Evolutionary conservation across 2,329 filamentous ascomycete genomes (phyloP).

Genomic region (Aspergillus pseudotamarii): DNA sequence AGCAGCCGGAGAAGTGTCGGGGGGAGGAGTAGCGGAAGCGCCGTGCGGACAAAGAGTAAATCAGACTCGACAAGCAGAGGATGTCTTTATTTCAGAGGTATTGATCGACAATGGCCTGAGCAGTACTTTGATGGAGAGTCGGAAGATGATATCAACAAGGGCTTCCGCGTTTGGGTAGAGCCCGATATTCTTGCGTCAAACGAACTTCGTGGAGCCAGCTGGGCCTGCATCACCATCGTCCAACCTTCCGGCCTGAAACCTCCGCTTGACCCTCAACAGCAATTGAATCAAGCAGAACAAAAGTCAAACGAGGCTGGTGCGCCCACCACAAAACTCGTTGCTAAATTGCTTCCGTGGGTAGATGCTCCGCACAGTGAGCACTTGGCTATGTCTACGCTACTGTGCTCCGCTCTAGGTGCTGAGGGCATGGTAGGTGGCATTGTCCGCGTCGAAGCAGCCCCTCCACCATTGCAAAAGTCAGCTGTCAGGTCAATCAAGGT

Average conservation of each 20-base stretch:
- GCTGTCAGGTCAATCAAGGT: slow-evolving; percentile 72
- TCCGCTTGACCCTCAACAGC: slow-evolving; percentile 68
- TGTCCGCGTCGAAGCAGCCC: slow-evolving; percentile 82
- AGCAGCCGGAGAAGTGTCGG: slow-evolving; percentile 73
- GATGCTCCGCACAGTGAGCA: slow-evolving; percentile 83
- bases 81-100: slow-evolving; percentile 73
- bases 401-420: slow-evolving; percentile 74
- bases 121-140: slow-evolving; percentile 78
- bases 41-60: slow-evolving; percentile 61
- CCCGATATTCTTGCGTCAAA: slow-evolving; percentile 72
- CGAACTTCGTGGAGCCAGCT: slow-evolving; percentile 74
- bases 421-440: slow-evolving; percentile 80
- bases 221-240: slow-evolving; percentile 82
- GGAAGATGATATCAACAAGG: slow-evolving; percentile 56
- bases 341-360: slow-evolving; percentile 76
- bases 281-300: slow-evolving; percentile 68
- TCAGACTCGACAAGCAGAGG: slow-evolving; percentile 63
- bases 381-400: slow-evolving; percentile 72
- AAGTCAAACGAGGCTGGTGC: slow-evolving; percentile 59
- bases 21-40: slow-evolving; percentile 73
- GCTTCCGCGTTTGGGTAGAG: slow-evolving; percentile 82
- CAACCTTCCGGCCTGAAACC: slow-evolving; percentile 76
- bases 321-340: slow-evolving; percentile 70
- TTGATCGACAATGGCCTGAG: slow-evolving; percentile 69
- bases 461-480: slow-evolving; percentile 68